Evolutionary conservation across 1,139 yeast species (phyloP).

Genomic region (Hansenula anomala): DNA sequence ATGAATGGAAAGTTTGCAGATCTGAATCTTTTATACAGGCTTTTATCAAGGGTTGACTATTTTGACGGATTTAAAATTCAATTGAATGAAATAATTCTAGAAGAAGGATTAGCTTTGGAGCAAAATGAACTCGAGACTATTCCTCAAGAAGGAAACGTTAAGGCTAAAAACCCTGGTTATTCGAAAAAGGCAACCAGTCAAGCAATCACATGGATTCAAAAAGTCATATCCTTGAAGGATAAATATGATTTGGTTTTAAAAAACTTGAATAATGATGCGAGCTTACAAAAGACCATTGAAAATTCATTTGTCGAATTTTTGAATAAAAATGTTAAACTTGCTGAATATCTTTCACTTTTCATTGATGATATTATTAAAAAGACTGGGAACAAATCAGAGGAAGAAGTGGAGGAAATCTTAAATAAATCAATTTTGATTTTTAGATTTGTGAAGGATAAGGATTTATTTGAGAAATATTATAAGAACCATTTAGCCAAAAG

Average conservation of each 20-base stretch:
- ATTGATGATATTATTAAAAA: constrained; percentile 71
- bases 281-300: constrained; percentile 52
- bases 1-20: constrained; percentile 33
- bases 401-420: constrained; percentile 50
- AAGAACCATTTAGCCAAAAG: constrained; percentile 89
- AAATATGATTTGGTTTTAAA: constrained; percentile 46
- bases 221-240: constrained; percentile 49
- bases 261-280: constrained; percentile 42
- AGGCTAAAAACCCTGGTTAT: constrained; percentile 12
- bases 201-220: constrained; percentile 70
- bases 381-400: constrained; percentile 45
- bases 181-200: constrained; percentile 32
- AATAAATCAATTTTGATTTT: constrained; percentile 57
- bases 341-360: constrained; percentile 71
- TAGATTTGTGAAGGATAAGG: constrained; percentile 74
- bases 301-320: constrained; percentile 60
- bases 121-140: constrained; percentile 19
- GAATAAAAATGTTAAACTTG: constrained; percentile 51
- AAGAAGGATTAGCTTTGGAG: constrained; percentile 31
- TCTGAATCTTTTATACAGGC: constrained; percentile 42
- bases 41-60: constrained; percentile 51
- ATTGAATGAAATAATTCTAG: constrained; percentile 42
- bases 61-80: constrained; percentile 46
- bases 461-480: constrained; percentile 80
- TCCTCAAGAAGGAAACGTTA: constrained; percentile 9